A percentile compares a stretch with the other conserved stretches of the same genome.
Evolutionary conservation across 768 basidiomycete genomes (phyloP).

Genomic region (Panus rudis): DNA sequence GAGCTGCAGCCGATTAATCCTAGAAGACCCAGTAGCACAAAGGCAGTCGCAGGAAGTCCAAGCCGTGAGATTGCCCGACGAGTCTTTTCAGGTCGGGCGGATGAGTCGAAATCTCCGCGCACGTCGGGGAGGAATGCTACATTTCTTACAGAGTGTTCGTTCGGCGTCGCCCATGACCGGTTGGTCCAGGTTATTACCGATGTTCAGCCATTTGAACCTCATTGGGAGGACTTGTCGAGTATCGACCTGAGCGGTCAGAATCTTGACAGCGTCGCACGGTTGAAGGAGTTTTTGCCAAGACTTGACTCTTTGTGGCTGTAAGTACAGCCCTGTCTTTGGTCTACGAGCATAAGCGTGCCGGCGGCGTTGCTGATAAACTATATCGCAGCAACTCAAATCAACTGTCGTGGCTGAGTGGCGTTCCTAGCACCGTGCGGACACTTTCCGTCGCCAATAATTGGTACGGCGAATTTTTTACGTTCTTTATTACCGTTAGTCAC

Average conservation of each 20-base stretch:
- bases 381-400: constrained; percentile 59
- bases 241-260: constrained; percentile 73
- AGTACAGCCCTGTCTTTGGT: constrained; percentile 27
- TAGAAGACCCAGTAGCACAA: constrained; percentile 26
- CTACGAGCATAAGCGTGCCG: not conserved
- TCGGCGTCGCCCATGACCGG: constrained; percentile 86
- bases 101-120: constrained; percentile 11
- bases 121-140: constrained; percentile 32
- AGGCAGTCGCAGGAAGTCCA: constrained; percentile 5
- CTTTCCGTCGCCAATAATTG: constrained; percentile 71
- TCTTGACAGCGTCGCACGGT: constrained; percentile 72
- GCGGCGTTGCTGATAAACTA: not conserved
- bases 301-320: constrained; percentile 74
- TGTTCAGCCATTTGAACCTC: constrained; percentile 87
- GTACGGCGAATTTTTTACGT: constrained; percentile 35
- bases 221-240: constrained; percentile 76
- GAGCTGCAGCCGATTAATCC: constrained; percentile 40
- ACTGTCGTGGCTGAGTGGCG: constrained; percentile 73
- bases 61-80: constrained; percentile 20
- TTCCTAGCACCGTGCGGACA: constrained; percentile 65
- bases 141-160: constrained; percentile 94
- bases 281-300: constrained; percentile 86
- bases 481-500: not conserved
- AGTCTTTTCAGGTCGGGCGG: too few species aligned
- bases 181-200: constrained; percentile 92